Evolutionary conservation across 2,329 filamentous ascomycete species (phyloP).

Genomic region (Furcasterigmium sp.): DNA sequence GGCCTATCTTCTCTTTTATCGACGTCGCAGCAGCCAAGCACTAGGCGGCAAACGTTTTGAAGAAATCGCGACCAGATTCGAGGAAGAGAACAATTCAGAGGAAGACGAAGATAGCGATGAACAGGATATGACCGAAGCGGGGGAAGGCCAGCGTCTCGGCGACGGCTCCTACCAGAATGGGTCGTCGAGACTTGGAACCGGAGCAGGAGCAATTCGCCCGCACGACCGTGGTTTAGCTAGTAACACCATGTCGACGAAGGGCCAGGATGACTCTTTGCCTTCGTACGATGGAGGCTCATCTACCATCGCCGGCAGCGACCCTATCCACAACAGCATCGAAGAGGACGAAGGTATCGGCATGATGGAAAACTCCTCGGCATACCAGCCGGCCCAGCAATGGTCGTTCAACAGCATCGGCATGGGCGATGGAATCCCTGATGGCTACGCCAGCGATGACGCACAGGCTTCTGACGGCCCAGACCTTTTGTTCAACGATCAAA

Average conservation of each 20-base stretch:
- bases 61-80: slow-evolving; percentile 61
- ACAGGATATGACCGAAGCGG: slow-evolving; percentile 46
- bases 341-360: slow-evolving; percentile 40
- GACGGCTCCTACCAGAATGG: slow-evolving; percentile 78
- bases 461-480: slow-evolving; percentile 31
- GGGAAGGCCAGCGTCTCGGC: slow-evolving; percentile 85
- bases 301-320: slow-evolving; percentile 13
- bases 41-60: slow-evolving; percentile 76
- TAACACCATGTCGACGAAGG: slow-evolving; percentile 21
- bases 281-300: slow-evolving; percentile 20
- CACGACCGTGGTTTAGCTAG: slow-evolving; percentile 55
- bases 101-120: slow-evolving; percentile 42
- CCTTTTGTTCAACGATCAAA: slow-evolving; percentile 7
- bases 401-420: slow-evolving; percentile 29
- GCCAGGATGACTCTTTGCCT: slow-evolving; percentile 23
- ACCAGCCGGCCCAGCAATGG: slow-evolving; percentile 36
- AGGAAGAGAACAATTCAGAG: slow-evolving; percentile 37
- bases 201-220: slow-evolving; percentile 71
- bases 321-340: slow-evolving; percentile 39
- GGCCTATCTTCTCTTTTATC: slow-evolving; percentile 94
- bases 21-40: slow-evolving; percentile 69
- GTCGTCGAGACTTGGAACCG: slow-evolving; percentile 82
- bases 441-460: slow-evolving; percentile 36
- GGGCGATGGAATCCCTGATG: slow-evolving; percentile 16
- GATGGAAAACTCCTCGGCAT: slow-evolving; percentile 24